Evolutionary conservation across 139 green algal species (phyloP), one percentile per base, ranked within the genome.

Genomic region (Chlorella sp.): DNA sequence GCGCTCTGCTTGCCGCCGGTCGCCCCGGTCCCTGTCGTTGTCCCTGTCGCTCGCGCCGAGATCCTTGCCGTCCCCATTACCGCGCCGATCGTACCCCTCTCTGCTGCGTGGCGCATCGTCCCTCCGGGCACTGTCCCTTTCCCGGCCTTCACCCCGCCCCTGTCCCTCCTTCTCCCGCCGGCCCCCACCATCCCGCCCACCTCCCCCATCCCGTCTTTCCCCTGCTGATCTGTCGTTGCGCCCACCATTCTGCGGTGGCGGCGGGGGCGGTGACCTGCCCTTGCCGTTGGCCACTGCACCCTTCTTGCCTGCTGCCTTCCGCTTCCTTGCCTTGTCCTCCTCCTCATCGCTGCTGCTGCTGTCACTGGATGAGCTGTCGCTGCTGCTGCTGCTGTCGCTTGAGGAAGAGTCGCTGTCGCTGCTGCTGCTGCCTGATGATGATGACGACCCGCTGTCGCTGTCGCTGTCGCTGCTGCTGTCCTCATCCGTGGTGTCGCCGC

Each of bases 261-360:
- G 61, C n/a, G 61, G 61, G 3, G 61, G 61, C 61, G 14, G 61
- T 64, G 14, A 20, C 4, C 55, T 20, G 24, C 55, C 55, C 55
- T 30, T 30, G 3, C 61, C 61, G 23, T 35, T 4, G 29, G 33
- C 34, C 20, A 2, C 61, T 31, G 20, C 3, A 6, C 61, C 61
- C 2, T 35, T 67, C 3, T 14, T 67, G 61, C 3, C 3, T 30
- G 3, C 3, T 2, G 23, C 61, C 61, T 67, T 67, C 61, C 34
- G 33, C 61, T 67, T 34, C n/a, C n/a, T 30, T 22, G 17, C 42
- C 42, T 62, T 51, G 22, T 81, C 71, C 2, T 35, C 65, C 32
- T 55, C 70, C 32, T 75, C 65, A 50, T 72, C 78, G 74, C 62
- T 73, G 31, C 27, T 75, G 70, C 36, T 72, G 49, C 67, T 77